Percentiles rank a stretch among this genome's conserved stretches.
These are phyloP conservation scores for Furcasterigmium sp. DNA, from an alignment of 2,329 filamentous ascomycete genomes.

Conservation along the genomic window DNA sequence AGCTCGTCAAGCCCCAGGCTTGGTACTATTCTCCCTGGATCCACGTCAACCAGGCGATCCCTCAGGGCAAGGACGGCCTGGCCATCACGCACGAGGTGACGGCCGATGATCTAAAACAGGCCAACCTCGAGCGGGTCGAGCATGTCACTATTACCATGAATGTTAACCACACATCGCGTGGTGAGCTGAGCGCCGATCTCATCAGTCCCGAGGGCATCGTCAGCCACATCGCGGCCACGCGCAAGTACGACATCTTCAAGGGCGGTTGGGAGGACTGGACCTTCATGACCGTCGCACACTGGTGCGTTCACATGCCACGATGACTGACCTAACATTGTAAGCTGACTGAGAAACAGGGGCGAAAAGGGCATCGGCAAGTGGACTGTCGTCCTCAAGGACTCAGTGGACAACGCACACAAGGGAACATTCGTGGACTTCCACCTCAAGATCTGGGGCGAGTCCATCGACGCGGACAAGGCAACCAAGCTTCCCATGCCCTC, in stretches of 20 bases:
- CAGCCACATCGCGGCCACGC: constrained; percentile 76
- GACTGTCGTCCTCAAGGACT: constrained; percentile 88
- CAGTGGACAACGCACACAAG: constrained; percentile 66
- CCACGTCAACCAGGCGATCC: constrained; percentile 79
- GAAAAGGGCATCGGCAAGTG: constrained; percentile 83
- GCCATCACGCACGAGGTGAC: constrained; percentile 80
- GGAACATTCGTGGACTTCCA: constrained; percentile 89
- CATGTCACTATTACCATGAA: constrained; percentile 99
- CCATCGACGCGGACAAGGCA: constrained; percentile 70
- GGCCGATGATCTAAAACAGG: constrained; percentile 68
- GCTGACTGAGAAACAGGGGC: constrained; percentile 52
- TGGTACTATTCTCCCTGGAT: constrained; percentile 95
- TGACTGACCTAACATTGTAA: too few relatives aligned
- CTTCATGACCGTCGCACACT: constrained; percentile 97
- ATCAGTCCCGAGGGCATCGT: constrained; percentile 76
- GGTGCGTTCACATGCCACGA: too few relatives aligned
- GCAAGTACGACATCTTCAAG: constrained; percentile 60
- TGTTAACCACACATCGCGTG: constrained; percentile 77
- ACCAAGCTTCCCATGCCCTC: constrained; percentile 74
- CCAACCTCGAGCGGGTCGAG: constrained; percentile 82
- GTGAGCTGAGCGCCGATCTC: constrained; percentile 88
- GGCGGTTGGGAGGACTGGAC: constrained; percentile 91
- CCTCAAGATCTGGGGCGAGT: constrained; percentile 89
- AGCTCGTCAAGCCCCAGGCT: constrained; percentile 87
- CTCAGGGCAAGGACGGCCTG: constrained; percentile 77